These are phyloP conservation scores for Galerina sulciceps DNA, from an alignment of 768 basidiomycete genomes.

Conservation along the genomic window DNA sequence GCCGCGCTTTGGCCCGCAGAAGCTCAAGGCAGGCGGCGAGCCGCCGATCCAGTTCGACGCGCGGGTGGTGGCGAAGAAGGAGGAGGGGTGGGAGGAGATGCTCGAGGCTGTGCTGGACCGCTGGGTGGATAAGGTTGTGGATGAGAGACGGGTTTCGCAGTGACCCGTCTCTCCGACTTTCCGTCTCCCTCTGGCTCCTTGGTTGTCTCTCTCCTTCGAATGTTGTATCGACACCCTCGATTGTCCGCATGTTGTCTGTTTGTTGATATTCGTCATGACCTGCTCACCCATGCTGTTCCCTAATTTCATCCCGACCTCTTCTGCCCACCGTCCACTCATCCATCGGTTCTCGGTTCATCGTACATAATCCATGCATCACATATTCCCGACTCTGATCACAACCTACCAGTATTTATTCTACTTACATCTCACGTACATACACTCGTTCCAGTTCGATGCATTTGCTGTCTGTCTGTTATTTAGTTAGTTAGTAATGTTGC, in stretches of 20 bases:
- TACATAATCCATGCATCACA: too few species aligned
- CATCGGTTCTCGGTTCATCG: too few species aligned
- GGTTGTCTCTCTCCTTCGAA: background rate
- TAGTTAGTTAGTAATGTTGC: too few species aligned
- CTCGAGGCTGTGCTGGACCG: constrained; percentile 61
- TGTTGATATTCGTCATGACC: too few species aligned
- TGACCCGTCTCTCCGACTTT: background rate
- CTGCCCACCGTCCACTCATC: too few species aligned
- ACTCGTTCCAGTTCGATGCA: too few species aligned
- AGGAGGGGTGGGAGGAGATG: constrained; percentile 84
- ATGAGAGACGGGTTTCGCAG: constrained; percentile 54
- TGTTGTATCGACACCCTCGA: background rate
- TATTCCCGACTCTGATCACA: too few species aligned
- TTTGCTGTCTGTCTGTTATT: too few species aligned
- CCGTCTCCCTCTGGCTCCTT: background rate
- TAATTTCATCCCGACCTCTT: too few species aligned
- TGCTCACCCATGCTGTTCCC: too few species aligned
- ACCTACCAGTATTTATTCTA: too few species aligned
- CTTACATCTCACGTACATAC: too few species aligned
- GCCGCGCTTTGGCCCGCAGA: constrained; percentile 33
- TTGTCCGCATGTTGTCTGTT: background rate
- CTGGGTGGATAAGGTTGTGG: constrained; percentile 73
- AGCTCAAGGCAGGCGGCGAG: constrained; percentile 42
- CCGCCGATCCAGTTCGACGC: constrained; percentile 72
- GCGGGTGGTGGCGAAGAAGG: constrained; percentile 69